Base-by-base conservation (phyloP, 2,329 filamentous ascomycete genomes). In the Aspergillus pseudoviridinutans region DNA sequence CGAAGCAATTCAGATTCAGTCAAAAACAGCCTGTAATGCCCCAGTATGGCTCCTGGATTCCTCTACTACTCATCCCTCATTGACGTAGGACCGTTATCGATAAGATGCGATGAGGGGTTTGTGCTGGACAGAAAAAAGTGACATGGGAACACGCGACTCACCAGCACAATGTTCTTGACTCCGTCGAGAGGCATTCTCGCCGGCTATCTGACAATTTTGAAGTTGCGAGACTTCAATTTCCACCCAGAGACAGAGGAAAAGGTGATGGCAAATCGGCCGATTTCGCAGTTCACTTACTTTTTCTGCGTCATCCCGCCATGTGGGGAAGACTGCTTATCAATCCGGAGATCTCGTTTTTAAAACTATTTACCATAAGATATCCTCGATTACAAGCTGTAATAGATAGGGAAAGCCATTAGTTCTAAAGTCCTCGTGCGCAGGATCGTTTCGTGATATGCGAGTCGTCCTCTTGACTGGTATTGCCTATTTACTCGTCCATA, bases 161-260 rank as follows among this genome's bases (percentile, higher is more conserved):
- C 75, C 68, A 78, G 67, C 42, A 78, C 66, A 35, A 78, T 73
- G 57, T 78, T 76, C 60, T 77, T 76, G 49, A 78, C 74, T 3
- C 75, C 75, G 58, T 73, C 70, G 49, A 78, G 63, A 69, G 74
- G 72, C 75, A 78, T 78, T 60, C 29, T 27, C 12, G 1, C 24
- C 5, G 5, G 12, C 22, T 24, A 25, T 25, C 22, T 24, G 44
- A 8, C 22, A 3, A 20, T 27, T 24, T 27, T 47, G 10, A 38
- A 17, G 41, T 12, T 44, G n/a, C 22, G 9, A 12, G 41, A 24
- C 10, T 22, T 25, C 20, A 27, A 27, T 25, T 47, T 27, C 22
- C 9, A 24, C n/a, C 22, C 49, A 46, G 42, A 24, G 50, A 49
- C 32, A 35, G 47, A 44, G 53, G 46, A 32, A 51, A 49, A 41